phyloP scores from a whole-genome alignment of 441 rosid genomes.

The Arabidopsis lyrata region DNA sequence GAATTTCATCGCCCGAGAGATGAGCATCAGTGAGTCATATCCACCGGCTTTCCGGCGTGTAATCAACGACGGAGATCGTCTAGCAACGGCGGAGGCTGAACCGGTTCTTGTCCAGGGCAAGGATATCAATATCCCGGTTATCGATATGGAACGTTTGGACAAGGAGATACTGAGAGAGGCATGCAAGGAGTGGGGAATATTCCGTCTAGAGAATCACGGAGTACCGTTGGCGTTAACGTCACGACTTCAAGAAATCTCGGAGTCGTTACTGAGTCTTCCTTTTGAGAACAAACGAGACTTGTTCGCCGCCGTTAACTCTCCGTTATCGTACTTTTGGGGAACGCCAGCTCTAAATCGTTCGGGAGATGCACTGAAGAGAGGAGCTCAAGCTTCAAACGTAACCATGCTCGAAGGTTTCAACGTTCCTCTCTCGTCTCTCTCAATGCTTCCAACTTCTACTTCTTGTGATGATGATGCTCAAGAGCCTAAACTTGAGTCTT shows the following conservation, averaged over 20 bases:
- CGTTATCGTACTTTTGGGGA: conserved; percentile 79
- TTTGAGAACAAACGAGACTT: conserved; percentile 57
- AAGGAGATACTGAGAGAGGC: conserved; percentile 56
- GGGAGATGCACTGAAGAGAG: conserved; percentile 54
- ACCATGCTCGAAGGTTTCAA: conserved; percentile 74
- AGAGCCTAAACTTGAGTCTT: conserved; percentile 49
- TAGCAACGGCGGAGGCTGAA: conserved; percentile 22
- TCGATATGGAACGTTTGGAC: conserved; percentile 58
- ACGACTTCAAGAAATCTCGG: conserved; percentile 53
- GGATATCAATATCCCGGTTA: conserved; percentile 48
- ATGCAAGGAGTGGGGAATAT: conserved; percentile 73
- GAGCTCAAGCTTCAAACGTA: conserved; percentile 38
- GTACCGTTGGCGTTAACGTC: conserved; percentile 53
- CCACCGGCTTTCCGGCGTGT: conserved; percentile 60
- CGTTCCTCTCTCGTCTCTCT: conserved; percentile 57
- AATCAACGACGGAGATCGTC: conserved; percentile 7
- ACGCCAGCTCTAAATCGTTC: conserved; percentile 63
- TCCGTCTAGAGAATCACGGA: conserved; percentile 77
- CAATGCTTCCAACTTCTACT: conserved; percentile 40
- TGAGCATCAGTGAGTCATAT: conserved; percentile 57
- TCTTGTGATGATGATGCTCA: conserved; percentile 19
- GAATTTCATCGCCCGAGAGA: conserved; percentile 16
- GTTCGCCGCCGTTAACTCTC: conserved; percentile 44
- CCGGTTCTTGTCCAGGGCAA: conserved; percentile 32
- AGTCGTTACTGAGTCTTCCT: conserved; percentile 52